Evolutionary conservation across 2,329 filamentous ascomycete species (phyloP).

Genomic region (Orbilia brochopaga): DNA sequence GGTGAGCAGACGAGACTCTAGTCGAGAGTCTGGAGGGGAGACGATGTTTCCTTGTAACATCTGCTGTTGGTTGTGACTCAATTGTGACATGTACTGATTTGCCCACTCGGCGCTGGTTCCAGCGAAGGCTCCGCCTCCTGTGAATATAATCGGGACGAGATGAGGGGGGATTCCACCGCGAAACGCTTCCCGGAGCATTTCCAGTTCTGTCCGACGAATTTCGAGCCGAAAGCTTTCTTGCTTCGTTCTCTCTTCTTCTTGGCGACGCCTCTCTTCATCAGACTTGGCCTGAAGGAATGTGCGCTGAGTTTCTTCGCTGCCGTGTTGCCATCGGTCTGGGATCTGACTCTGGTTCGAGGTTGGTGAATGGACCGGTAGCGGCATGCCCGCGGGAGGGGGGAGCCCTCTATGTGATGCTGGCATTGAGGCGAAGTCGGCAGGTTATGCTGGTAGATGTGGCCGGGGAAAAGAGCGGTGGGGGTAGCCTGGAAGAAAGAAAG

Average conservation of each 20-base stretch:
- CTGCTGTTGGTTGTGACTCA: conserved; percentile 60
- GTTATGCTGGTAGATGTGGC: conserved; percentile 14
- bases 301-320: conserved; percentile 63
- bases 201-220: conserved; percentile 63
- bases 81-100: conserved; percentile 61
- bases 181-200: conserved; percentile 64
- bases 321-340: conserved; percentile 60
- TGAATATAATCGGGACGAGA: conserved; percentile 64
- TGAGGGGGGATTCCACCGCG: conserved; percentile 63
- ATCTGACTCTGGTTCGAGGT: conserved; percentile 53
- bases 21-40: conserved; percentile 40
- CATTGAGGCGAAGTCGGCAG: conserved; percentile 56
- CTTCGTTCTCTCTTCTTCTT: conserved; percentile 64
- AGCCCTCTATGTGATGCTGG: conserved; percentile 63
- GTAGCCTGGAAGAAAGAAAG: not conserved
- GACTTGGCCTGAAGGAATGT: conserved; percentile 63
- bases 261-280: conserved; percentile 63
- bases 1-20: conserved; percentile 40
- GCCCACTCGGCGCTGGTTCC: conserved; percentile 62
- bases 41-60: conserved; percentile 56
- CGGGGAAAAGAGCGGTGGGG: not conserved
- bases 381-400: conserved; percentile 64
- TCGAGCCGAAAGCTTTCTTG: conserved; percentile 62
- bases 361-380: conserved; percentile 57
- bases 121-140: conserved; percentile 61